Percentiles rank a stretch among this genome's conserved stretches.
These are phyloP conservation scores for Acidomyces sp. DNA, from an alignment of 495 filamentous ascomycete species.

Conservation along the genomic window DNA sequence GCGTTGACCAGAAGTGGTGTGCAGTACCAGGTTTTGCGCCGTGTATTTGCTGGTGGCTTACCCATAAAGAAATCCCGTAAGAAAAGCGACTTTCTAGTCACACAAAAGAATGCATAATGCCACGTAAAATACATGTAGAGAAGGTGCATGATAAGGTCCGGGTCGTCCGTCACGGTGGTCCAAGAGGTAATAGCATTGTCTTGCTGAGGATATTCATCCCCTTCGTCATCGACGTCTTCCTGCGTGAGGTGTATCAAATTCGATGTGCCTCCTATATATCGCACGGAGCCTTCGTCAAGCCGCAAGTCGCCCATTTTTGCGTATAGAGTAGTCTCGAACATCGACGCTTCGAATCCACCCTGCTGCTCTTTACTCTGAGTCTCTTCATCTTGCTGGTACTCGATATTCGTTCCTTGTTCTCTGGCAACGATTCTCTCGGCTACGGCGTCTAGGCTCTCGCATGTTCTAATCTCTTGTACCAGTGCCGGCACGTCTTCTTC, in stretches of 20 bases:
- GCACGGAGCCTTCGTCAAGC: slow-evolving; percentile 76
- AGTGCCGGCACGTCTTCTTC: slow-evolving; percentile 72
- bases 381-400: slow-evolving; percentile 28
- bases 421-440: slow-evolving; percentile 63
- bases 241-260: slow-evolving; percentile 71
- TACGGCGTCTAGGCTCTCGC: slow-evolving; percentile 81
- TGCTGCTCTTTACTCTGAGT: slow-evolving; percentile 26
- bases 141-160: slow-evolving; percentile 68
- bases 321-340: slow-evolving; percentile 75
- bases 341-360: slow-evolving; percentile 34
- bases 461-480: slow-evolving; percentile 76
- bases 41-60: slow-evolving; percentile 33
- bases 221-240: slow-evolving; percentile 30
- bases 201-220: slow-evolving; percentile 37
- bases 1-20: slow-evolving; percentile 84
- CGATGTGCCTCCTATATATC: slow-evolving; percentile 89
- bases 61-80: slow-evolving; percentile 72
- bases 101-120: slow-evolving; percentile 96
- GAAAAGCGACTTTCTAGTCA: slow-evolving; percentile 78
- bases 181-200: slow-evolving; percentile 63
- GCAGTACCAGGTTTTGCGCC: slow-evolving; percentile 55
- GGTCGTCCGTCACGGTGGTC: slow-evolving; percentile 74
- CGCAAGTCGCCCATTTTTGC: slow-evolving; percentile 86
- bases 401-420: slow-evolving; percentile 34
- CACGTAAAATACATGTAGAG: slow-evolving; percentile 97